Evolutionary conservation across 164 flowering plant genomes (phyloP), one percentile per base, ranked within the genome.

Genomic region (Santalum album): DNA sequence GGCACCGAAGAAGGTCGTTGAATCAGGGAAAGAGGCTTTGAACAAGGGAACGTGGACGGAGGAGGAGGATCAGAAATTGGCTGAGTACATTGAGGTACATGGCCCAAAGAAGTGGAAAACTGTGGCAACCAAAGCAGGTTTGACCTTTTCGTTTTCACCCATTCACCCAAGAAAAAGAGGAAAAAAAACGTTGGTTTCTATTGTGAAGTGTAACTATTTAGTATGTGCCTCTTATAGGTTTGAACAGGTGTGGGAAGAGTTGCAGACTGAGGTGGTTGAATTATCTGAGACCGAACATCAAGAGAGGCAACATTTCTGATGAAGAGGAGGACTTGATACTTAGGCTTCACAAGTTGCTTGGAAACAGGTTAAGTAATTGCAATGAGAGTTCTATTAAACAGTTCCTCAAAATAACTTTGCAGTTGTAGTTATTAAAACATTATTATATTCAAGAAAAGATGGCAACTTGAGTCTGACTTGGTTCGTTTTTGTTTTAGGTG

Each of bases 21-120:
- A 35, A n/a, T 50, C 59, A 0, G 32, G 25, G 12, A 68, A 61
- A 29, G 68, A 38, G 22, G 58, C 35, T 7, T 42, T 60, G 56
- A 65, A 68, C 61, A 72, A 54, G 51, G 79, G 76, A 53, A 68
- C 74, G 11, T 75, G 79, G 79, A 72, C 76, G 2, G 60, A 60
- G 0, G 76, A 75, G 58, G 76, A 75, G 47, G 79, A 75, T 58
- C 24, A 19, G 40, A 66, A 52, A 38, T 59, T 75, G 7, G 62
- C 72, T 20, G 40, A 67, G 47, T 58, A 40, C 48, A 62, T 75
- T 49, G 65, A 64, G 25, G 18, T 53, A 12, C 72, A 69, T 62
- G 76, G 79, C 9, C 63, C 79, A n/a, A 72, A 69, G 57, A 66
- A 55, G 24, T 75, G 79, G 79, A 75, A 69, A 24, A 69, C 70